Base-by-base conservation (phyloP, 2,329 filamentous ascomycete genomes). In the Tolypocladium capitatum region DNA sequence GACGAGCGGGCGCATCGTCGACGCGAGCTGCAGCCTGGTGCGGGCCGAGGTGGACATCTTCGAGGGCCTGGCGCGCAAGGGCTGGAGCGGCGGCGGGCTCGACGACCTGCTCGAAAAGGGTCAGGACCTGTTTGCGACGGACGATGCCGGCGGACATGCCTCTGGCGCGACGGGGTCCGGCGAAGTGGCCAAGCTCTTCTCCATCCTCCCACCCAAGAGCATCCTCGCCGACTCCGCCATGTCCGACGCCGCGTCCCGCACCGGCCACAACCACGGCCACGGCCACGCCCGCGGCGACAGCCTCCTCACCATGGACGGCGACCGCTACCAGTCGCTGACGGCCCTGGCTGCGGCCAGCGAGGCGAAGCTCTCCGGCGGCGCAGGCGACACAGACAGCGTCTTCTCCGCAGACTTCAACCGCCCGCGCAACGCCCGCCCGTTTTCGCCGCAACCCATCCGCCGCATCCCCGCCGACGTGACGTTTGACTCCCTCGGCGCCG, bases 1-100 rank as follows among this genome's bases (percentile, higher is more conserved):
- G 55, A 80, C 79, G 53, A 81, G 78, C 55, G 68, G 63, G 27
- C 70, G 71, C 53, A 81, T 84, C 54, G 72, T 82, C 18, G 80
- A 84, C 48, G 78, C 79, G 18, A 76, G 76, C 56, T 82, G 80
- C 56, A 79, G 76, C 51, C 70, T 84, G 11, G 80, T 83, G 13
- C 69, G 81, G 18, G 81, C 81, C 47, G 81, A 84, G 64, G 76
- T 84, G 20, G 81, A 84, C 62, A 84, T 84, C 28, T 83, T 83
- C 49, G 81, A 84, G 65, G 70, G 75, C 24, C 64, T 84, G 24
- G 80, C 81, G 20, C 67, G 79, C 50, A 84, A 84, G 56, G 81
- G 81, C 8, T 84, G 80, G 81, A 75, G 68, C 20, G 81, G 81
- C 34, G 81, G 80, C 30, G 81, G 81, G 0, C 65, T 84, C 28